Base-by-base conservation (phyloP, 83 land plant species). In the Diphasiastrum complanatum region DNA sequence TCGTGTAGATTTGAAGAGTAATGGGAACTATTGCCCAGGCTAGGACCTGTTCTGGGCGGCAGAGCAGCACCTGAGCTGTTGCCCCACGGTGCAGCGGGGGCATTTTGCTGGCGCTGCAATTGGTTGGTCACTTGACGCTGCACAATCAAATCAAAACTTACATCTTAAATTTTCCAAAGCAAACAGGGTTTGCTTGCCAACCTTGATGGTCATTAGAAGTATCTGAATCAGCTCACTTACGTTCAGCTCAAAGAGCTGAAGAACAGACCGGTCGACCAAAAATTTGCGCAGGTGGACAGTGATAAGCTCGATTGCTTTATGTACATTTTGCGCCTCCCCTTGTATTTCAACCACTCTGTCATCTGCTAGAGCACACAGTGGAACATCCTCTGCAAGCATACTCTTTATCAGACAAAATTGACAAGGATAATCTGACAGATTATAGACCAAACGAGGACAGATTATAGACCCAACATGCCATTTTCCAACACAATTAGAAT, bases 291-390 rank as follows among this genome's bases (percentile, higher is more conserved):
- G 75, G 60, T 88, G 91, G 2, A 81, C 80, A 45, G 77, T 72
- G 16, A 85, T 79, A 34, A 81, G 74, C 61, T 85, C 85, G 54
- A 87, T 68, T 45, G 96, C 97, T 63, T 82, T 85, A 20, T 66
- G 78, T 55, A 88, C 97, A 63, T 85, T 80, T 22, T 46, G 23
- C 8, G 80, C 50, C 60, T 91, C 97, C 30, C 97, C 97, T 20
- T 91, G 91, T 32, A 91, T 69, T 49, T 91, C 96, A 22, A 91
- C 83, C 55, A 88, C 76, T 68, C 96, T 83, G 37, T 91, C 97
- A 66, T 91, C 97, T 5, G 79, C 43, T 20, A 76, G 48, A 20
- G 74, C 91, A 88, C 79, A 91, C 37, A 53, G 61, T 63, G 96
- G 96, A 36, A 75, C 33, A 62, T 88, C 96, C 61, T 88, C 97